A percentile compares a stretch with the other conserved stretches of the same genome.
phyloP scores from a whole-genome alignment of 352 stramenopile genomes.

The Globisporangium nagaii region DNA sequence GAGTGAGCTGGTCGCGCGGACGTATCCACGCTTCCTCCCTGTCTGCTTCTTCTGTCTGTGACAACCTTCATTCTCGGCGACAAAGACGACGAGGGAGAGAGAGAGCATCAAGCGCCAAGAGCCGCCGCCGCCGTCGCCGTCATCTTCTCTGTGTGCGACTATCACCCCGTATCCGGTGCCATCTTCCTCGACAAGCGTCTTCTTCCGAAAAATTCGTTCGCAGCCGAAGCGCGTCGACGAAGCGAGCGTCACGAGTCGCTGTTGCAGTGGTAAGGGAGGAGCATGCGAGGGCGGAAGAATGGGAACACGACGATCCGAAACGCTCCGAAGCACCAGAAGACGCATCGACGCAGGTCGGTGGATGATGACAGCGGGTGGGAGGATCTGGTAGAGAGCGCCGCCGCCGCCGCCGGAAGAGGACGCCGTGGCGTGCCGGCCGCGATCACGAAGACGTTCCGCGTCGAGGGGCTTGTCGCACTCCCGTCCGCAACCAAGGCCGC shows the following conservation, averaged over 20 bases:
- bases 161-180: too few species aligned
- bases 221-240: not conserved
- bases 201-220: constrained; percentile 5
- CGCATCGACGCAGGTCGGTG: not conserved
- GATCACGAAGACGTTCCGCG: constrained; percentile 5
- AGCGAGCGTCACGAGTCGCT: not conserved
- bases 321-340: not conserved
- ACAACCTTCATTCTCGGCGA: not conserved
- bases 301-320: not conserved
- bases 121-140: too few species aligned
- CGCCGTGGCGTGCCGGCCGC: not conserved
- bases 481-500: constrained; percentile 3
- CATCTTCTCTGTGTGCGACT: not conserved
- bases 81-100: not conserved
- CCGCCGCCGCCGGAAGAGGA: not conserved
- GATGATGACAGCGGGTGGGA: constrained; percentile 5
- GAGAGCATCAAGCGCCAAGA: constrained; percentile 1
- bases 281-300: not conserved
- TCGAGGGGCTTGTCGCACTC: constrained; percentile 6
- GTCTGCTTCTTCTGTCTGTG: not conserved
- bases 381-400: constrained; percentile 2
- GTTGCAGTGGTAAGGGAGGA: too few species aligned
- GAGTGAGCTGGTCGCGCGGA: constrained; percentile 1
- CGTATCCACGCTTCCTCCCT: not conserved
- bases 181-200: too few species aligned